Conservation (phyloP, 352 stramenopile species). For the Globisporangium spiculum region DNA sequence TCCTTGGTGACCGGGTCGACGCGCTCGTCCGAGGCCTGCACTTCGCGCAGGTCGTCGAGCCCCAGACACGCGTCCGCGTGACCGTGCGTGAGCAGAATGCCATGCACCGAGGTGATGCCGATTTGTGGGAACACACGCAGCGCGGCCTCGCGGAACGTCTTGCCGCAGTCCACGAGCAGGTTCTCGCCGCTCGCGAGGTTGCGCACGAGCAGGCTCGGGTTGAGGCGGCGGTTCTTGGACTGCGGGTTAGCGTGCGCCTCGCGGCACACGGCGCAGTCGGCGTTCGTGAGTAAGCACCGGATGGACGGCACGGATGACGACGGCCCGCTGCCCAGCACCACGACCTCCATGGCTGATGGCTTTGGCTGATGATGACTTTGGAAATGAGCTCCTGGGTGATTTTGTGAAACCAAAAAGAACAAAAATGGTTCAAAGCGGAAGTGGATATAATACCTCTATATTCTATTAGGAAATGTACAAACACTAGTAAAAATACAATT, state of each 20-base stretch:
- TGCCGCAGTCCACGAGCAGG: constrained; percentile 86
- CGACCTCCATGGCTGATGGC: constrained; percentile 51
- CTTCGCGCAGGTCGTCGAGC: constrained; percentile 82
- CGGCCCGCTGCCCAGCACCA: constrained; percentile 79
- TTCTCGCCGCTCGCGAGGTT: constrained; percentile 39
- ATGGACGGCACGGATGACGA: constrained; percentile 81
- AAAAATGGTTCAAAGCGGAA: background rate
- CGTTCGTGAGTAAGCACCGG: constrained; percentile 58
- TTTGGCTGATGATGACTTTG: background rate
- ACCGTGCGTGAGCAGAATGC: constrained; percentile 80
- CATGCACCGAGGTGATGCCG: constrained; percentile 52
- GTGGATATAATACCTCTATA: background rate
- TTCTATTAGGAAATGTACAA: background rate
- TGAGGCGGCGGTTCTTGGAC: constrained; percentile 78
- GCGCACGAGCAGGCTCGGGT: constrained; percentile 76
- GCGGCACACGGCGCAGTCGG: constrained; percentile 53
- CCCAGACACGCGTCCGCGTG: constrained; percentile 83
- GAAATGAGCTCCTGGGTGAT: background rate
- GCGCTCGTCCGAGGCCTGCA: constrained; percentile 55
- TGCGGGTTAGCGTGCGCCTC: constrained; percentile 63
- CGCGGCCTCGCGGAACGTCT: constrained; percentile 84
- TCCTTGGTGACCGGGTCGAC: constrained; percentile 61
- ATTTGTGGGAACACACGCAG: constrained; percentile 63
- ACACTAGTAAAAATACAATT: background rate
- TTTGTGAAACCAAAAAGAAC: background rate